A percentile compares a stretch with the other conserved stretches of the same genome.
Evolutionary conservation across 75 land plant genomes (phyloP).

Genomic region (Picea glauca): DNA sequence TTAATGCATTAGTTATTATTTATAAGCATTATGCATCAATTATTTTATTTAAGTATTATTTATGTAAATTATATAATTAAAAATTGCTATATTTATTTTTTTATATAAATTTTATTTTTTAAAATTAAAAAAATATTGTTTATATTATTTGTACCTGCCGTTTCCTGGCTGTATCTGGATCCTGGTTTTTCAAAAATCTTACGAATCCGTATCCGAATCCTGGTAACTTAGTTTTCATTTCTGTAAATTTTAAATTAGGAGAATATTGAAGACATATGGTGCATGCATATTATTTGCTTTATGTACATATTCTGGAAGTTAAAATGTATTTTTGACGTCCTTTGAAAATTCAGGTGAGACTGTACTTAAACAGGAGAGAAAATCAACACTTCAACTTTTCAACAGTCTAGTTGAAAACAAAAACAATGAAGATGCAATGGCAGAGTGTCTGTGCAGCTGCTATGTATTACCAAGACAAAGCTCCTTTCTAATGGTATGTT

Average conservation of each 20-base stretch:
- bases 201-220: no score
- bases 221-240: background rate
- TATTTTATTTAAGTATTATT: no score
- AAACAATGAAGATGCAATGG: constrained; percentile 30
- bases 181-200: no score
- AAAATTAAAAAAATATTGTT: no score
- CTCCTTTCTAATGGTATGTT: constrained; percentile 54
- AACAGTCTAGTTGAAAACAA: constrained; percentile 44
- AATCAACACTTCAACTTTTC: constrained; percentile 25
- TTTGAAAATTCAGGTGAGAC: constrained; percentile 12
- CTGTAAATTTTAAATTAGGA: background rate
- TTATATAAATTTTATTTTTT: no score
- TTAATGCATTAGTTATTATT: no score
- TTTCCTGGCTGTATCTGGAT: no score
- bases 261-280: background rate
- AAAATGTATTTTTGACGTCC: background rate
- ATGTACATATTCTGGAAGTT: background rate
- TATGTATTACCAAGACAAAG: constrained; percentile 48
- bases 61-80: no score
- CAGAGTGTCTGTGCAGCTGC: constrained; percentile 31
- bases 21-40: no score
- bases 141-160: no score
- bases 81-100: no score
- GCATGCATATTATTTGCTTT: background rate
- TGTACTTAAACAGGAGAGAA: background rate